These are phyloP conservation scores for Sungouiozyma intestinalis DNA, from an alignment of 805 yeast genomes.

Conservation along the genomic window DNA sequence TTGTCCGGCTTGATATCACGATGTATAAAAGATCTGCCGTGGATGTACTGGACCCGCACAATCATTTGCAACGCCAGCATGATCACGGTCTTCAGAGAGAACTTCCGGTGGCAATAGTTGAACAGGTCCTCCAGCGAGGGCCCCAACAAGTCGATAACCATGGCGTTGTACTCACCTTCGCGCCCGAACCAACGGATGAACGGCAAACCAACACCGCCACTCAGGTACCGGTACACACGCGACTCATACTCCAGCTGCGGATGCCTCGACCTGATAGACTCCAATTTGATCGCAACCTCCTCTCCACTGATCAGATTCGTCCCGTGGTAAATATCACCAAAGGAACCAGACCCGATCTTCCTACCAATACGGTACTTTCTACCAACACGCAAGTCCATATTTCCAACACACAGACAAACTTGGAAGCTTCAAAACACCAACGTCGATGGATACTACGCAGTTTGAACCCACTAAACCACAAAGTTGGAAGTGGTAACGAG, in stretches of 20 bases:
- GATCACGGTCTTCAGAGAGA: slow-evolving; percentile 86
- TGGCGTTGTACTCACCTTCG: slow-evolving; percentile 93
- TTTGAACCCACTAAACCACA: no score
- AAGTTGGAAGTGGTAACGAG: background rate
- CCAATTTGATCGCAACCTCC: slow-evolving; percentile 95
- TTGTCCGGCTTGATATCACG: slow-evolving; percentile 84
- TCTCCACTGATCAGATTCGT: slow-evolving; percentile 94
- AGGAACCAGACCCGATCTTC: slow-evolving; percentile 94
- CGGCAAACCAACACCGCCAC: slow-evolving; percentile 98
- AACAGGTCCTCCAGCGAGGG: slow-evolving; percentile 93
- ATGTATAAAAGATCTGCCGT: slow-evolving; percentile 86
- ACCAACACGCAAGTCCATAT: slow-evolving; percentile 78
- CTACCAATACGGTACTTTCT: slow-evolving; percentile 92
- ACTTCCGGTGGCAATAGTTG: slow-evolving; percentile 91
- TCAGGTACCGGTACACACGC: slow-evolving; percentile 83
- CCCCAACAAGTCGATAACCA: slow-evolving; percentile 93
- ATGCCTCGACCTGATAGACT: slow-evolving; percentile 83
- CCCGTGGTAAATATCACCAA: slow-evolving; percentile 92
- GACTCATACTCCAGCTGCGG: slow-evolving; percentile 98
- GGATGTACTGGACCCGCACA: slow-evolving; percentile 90
- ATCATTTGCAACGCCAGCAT: slow-evolving; percentile 90
- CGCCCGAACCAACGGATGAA: slow-evolving; percentile 96
- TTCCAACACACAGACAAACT: no score
- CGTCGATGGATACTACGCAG: no score
- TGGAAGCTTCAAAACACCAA: no score